Evolutionary conservation across 2,329 filamentous ascomycete genomes (phyloP).

Genomic region (Capronia coronata): DNA sequence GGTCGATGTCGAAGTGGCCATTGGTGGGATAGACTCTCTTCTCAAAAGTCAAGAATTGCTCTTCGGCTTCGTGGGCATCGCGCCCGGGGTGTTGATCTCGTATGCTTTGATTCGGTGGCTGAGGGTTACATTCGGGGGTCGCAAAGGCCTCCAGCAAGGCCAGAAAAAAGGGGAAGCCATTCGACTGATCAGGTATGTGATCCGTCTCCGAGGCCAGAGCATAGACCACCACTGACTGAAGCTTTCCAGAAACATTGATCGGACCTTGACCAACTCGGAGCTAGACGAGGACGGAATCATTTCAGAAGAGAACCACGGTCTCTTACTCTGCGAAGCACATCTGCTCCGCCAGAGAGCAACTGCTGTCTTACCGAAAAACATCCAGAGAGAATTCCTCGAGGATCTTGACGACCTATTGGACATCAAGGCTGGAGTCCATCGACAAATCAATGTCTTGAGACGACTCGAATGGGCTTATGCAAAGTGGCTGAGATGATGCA

Average conservation of each 20-base stretch:
- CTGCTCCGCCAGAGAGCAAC: conserved; percentile 65
- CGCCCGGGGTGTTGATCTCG: conserved; percentile 83
- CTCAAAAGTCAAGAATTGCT: conserved; percentile 95
- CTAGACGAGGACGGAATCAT: conserved; percentile 67
- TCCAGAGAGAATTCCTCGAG: conserved; percentile 78
- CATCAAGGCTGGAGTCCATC: conserved; percentile 65
- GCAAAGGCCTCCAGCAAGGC: conserved; percentile 60
- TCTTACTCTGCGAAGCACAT: conserved; percentile 85
- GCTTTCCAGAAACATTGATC: conserved; percentile 64
- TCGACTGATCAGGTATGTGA: conserved; percentile 60
- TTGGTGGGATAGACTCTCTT: conserved; percentile 89
- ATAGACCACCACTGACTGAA: neutral
- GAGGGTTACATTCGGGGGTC: conserved; percentile 60
- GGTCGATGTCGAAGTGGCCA: conserved; percentile 92
- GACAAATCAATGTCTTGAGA: conserved; percentile 71
- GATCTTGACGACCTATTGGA: conserved; percentile 83
- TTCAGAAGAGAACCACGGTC: conserved; percentile 85
- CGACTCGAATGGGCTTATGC: conserved; percentile 87
- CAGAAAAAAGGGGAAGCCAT: conserved; percentile 64
- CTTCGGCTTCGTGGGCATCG: conserved; percentile 89
- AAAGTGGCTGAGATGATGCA: conserved; percentile 53
- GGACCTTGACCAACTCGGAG: conserved; percentile 63
- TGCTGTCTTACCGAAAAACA: conserved; percentile 62
- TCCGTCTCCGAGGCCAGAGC: neutral
- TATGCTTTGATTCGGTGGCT: conserved; percentile 70